Evolutionary conservation across 1,284 basidiomycete species (phyloP).

Genomic region (Fistulina hepatica): DNA sequence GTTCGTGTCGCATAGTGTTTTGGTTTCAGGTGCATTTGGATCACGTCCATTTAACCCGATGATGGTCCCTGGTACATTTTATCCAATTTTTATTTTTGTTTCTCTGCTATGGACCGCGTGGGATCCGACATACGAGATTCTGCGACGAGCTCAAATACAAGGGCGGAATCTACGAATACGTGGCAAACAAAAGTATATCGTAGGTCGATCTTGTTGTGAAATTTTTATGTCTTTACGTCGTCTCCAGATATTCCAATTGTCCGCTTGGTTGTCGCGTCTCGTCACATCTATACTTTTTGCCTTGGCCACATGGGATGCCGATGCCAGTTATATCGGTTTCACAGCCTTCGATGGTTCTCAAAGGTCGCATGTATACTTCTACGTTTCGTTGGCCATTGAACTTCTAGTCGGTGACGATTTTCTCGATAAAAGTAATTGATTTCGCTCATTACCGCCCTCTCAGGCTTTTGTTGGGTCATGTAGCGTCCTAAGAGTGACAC

Average conservation of each 20-base stretch:
- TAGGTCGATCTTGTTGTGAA: conserved; percentile 24
- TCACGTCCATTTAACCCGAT: conserved; percentile 20
- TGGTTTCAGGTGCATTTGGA: conserved; percentile 23
- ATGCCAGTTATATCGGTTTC: conserved; percentile 30
- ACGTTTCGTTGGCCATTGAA: conserved; percentile 35
- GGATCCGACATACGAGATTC: conserved; percentile 62
- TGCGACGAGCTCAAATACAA: conserved; percentile 48
- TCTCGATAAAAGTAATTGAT: conserved; percentile 1
- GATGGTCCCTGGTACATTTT: conserved; percentile 25
- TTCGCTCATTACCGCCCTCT: conserved; percentile 8
- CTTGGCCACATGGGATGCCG: conserved; percentile 28
- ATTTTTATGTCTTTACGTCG: conserved; percentile 4
- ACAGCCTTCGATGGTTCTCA: conserved; percentile 24
- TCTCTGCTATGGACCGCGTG: conserved; percentile 64
- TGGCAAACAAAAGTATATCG: conserved; percentile 53
- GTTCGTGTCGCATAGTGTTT: not conserved
- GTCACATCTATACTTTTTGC: conserved; percentile 36
- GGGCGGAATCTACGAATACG: conserved; percentile 55
- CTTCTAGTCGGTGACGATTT: conserved; percentile 43
- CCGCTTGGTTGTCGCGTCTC: conserved; percentile 46
- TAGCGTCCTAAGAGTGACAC: conserved; percentile 45
- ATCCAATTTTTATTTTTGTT: conserved; percentile 36
- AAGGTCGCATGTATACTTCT: conserved; percentile 34
- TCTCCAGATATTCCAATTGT: conserved; percentile 43
- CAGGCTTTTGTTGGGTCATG: conserved; percentile 43